A percentile compares a stretch with the other conserved stretches of the same genome.
Conservation (phyloP, 768 basidiomycete genomes). For the Daedalea quercina region DNA sequence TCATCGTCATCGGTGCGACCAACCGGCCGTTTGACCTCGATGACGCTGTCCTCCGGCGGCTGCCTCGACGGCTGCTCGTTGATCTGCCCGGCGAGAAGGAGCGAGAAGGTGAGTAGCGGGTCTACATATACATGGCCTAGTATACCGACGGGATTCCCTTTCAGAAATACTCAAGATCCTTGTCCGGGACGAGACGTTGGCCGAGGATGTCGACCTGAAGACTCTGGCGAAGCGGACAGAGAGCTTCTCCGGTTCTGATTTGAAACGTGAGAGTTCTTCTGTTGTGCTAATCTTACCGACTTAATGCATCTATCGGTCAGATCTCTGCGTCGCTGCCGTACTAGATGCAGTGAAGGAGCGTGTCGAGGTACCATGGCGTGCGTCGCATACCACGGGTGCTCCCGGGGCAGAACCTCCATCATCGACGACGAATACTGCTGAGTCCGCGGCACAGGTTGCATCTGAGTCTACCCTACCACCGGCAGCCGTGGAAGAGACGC, state of each 20-base stretch:
- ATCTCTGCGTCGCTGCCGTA: conserved; percentile 89
- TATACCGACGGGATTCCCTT: no score
- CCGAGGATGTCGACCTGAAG: conserved; percentile 53
- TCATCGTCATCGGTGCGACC: conserved; percentile 91
- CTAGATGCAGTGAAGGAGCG: conserved; percentile 86
- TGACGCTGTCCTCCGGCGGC: conserved; percentile 84
- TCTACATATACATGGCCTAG: no score
- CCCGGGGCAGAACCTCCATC: neutral
- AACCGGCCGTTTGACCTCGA: conserved; percentile 89
- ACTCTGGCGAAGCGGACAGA: conserved; percentile 67
- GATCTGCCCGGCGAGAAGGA: conserved; percentile 86
- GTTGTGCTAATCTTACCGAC: conserved; percentile 7
- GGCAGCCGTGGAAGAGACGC: neutral
- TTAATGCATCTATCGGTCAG: conserved; percentile 31
- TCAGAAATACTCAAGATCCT: conserved; percentile 85
- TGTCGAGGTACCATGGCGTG: conserved; percentile 73
- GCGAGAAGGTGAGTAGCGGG: conserved; percentile 72
- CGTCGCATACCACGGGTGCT: conserved; percentile 1
- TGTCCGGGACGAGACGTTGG: conserved; percentile 72
- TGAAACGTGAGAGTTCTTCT: conserved; percentile 65
- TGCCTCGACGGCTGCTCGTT: conserved; percentile 81
- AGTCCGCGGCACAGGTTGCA: neutral
- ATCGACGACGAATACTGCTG: neutral
- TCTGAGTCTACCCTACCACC: neutral
- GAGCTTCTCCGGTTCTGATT: conserved; percentile 88